Conservation (phyloP, 2,329 filamentous ascomycete species). For the Lasiodiplodia sp. region DNA sequence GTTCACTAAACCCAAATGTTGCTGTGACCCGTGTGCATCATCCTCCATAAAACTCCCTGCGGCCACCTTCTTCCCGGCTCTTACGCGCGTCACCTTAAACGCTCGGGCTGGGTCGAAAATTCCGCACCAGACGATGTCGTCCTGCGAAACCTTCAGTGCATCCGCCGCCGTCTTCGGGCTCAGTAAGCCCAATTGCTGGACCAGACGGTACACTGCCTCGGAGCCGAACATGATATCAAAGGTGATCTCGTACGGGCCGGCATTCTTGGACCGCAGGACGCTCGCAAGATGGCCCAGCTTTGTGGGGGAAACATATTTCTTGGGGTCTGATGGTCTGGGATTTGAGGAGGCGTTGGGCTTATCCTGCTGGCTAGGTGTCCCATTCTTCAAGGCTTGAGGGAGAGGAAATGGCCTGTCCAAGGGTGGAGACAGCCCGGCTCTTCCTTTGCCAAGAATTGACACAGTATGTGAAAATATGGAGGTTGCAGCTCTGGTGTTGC, state of each 20-base stretch:
- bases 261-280: constrained; percentile 59
- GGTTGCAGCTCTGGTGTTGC: neutral
- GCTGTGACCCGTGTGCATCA: neutral
- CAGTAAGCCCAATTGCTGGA: neutral
- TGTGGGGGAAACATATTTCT: neutral
- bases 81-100: neutral
- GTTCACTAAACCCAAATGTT: neutral
- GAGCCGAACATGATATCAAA: constrained; percentile 59
- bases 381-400: neutral
- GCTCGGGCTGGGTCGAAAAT: neutral
- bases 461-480: neutral
- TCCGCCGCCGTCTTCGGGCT: neutral
- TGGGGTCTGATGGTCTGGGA: neutral
- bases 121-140: neutral
- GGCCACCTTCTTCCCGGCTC: neutral
- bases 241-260: constrained; percentile 61
- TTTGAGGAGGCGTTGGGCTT: neutral
- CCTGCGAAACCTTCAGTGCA: neutral
- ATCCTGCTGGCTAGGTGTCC: neutral
- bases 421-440: neutral
- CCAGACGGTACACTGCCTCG: neutral
- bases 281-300: constrained; percentile 7
- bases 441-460: neutral
- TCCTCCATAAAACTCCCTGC: neutral
- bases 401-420: neutral